Evolutionary conservation across 148 eudicot species (phyloP), one percentile per base, ranked within the genome.

Genomic region (Nyssa sinensis): DNA sequence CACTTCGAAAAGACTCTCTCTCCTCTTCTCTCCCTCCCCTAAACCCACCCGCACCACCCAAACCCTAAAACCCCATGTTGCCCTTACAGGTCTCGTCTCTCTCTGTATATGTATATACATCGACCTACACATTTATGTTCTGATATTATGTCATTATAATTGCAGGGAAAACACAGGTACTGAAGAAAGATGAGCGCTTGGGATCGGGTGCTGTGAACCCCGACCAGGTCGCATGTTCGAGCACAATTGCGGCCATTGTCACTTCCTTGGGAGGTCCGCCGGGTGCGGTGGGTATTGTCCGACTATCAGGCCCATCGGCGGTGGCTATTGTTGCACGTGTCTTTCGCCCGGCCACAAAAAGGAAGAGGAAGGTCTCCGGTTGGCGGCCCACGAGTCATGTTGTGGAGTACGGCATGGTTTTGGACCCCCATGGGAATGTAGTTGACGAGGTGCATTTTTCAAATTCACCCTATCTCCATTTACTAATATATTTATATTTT

Each of bases 241-340:
- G 85, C 70, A 95, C 99, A 7, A 93, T 96, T 84, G 99, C 93
- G 7, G 98, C 99, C 68, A 96, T 96, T 75, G 99, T 96, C 55
- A 96, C 99, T 67, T 89, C 98, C 32, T 53, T 96, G 57, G 98
- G 98, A 30, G 98, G 99, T 4, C 89, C 91, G 9, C 87, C 98
- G 32, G 90, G 83, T 28, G 96, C 98, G n/a, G 99, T 96, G 65
- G 99, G 99, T 62, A 91, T 96, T 35, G 97, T 96, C 9, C 64
- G 99, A 65, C 70, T 96, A 74, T 96, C 99, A 0, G 99, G 99
- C n/a, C 91, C 99, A 1, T 72, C 80, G 0, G 92, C 99, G 1
- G 94, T 93, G 27, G 80, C 81, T 27, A 82, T 96, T 41, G 90
- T 80, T 14, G 81, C 86, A 0, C 81, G 82, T 35, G 80, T 96